phyloP scores from a whole-genome alignment of 176 grass and related monocot species.

The maize (Zea mays) region DNA sequence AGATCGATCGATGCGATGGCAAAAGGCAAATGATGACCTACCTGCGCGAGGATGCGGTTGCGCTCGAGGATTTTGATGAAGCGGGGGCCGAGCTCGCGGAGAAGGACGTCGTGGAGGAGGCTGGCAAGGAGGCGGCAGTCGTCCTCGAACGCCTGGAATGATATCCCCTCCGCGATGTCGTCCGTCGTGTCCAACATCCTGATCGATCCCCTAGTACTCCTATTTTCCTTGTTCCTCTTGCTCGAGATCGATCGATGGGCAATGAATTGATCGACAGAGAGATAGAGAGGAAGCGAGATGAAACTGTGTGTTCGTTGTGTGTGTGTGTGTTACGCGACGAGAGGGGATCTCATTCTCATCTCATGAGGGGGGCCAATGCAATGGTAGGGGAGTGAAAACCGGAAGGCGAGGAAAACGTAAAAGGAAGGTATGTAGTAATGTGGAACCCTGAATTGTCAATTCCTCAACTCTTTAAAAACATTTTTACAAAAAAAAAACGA shows the following conservation, averaged over 20 bases:
- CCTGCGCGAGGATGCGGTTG: constrained; percentile 82
- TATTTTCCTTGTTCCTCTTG: background rate
- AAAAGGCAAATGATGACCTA: background rate
- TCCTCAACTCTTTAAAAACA: no score
- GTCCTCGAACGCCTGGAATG: constrained; percentile 92
- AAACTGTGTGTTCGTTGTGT: background rate
- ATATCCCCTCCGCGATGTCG: constrained; percentile 92
- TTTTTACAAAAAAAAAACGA: no score
- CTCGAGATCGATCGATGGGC: constrained; percentile 7
- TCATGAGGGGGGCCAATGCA: no score
- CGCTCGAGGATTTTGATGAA: constrained; percentile 85
- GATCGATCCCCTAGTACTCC: background rate
- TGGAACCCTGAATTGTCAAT: no score
- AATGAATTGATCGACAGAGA: background rate
- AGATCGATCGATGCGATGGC: constrained; percentile 4
- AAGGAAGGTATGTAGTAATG: background rate
- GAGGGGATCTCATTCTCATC: background rate
- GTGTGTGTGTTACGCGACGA: background rate
- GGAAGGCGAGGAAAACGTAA: background rate
- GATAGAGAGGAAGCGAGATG: background rate
- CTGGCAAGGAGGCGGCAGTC: constrained; percentile 88
- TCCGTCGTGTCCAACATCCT: constrained; percentile 75
- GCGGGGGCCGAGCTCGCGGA: constrained; percentile 75
- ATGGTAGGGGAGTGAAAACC: constrained; percentile 12
- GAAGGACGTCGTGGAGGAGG: constrained; percentile 85